Evolutionary conservation across 1,139 yeast genomes (phyloP), one percentile per base, ranked within the genome.

Genomic region (Suhomyces coccinellae): DNA sequence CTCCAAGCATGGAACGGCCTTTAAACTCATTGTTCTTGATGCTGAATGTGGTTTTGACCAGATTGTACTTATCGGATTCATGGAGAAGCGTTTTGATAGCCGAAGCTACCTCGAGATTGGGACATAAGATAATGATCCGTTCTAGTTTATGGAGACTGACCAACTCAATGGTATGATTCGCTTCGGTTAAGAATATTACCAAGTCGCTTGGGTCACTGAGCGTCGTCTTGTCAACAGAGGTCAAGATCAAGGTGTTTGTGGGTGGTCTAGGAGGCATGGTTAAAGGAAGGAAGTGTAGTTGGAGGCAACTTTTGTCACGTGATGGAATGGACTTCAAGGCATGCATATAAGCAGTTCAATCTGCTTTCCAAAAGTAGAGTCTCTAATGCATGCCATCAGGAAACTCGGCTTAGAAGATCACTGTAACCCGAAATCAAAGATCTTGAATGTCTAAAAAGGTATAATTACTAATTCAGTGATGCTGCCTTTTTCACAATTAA

Each of bases 241-340:
- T 72, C 20, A 73, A 43, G 13, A 74, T 72, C 32, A 74, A 58
- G 2, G 78, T 69, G 49, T 74, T 74, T 13, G 77, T 70, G 5
- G 75, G 71, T 12, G 43, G 16, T 37, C 49, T 24, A 5, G 38
- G 33, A 28, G 28, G 26, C 44, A 36, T 41, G 9, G 22, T 30
- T 30, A 17, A 15, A 35, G n/a, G 24, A 30, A 13, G 30, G 15
- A 13, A 22, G 16, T 14, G 26, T 14, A 31, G 38, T 28, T 14
- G 24, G 20, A 34, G 27, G 15, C n/a, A 20, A 33, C 36, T 20
- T 11, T 12, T 27, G 30, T 24, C 22, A 14, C 20, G 29, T 34
- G 37, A 15, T 16, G 15, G 16, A 28, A 6, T 2, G 8, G 24
- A 4, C n/a, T 20, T 20, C 9, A 6, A 6, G 24, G 24, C 24